Conservation (phyloP, 305 asterid genomes). For the Solanum hybrid region DNA sequence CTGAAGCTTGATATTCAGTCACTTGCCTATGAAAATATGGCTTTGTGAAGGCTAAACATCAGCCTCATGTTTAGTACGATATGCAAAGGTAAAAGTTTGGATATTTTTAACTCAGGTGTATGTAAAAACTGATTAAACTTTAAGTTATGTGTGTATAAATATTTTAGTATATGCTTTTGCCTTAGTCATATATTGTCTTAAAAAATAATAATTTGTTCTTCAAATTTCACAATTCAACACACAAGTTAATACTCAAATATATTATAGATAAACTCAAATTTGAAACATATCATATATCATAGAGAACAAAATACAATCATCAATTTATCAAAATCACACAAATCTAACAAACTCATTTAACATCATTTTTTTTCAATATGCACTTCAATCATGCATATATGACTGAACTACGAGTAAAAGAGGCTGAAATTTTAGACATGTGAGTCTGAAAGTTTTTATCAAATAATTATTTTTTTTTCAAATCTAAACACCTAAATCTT, state of each 20-base stretch:
- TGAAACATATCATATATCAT: not conserved
- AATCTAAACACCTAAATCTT: not conserved
- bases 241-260: not conserved
- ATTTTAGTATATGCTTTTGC: no score
- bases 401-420: no score
- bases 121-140: not conserved
- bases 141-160: no score
- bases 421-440: not conserved
- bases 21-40: no score
- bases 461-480: no score
- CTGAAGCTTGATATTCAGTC: no score
- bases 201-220: no score
- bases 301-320: not conserved
- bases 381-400: not conserved
- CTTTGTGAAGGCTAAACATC: no score
- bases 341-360: no score
- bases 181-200: no score
- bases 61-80: no score
- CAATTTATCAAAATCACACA: not conserved
- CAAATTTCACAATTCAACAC: not conserved
- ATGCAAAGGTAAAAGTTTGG: not conserved
- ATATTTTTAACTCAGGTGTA: no score
- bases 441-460: not conserved
- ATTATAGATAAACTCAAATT: not conserved
- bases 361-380: not conserved